A percentile compares a stretch with the other conserved stretches of the same genome.
phyloP scores from a whole-genome alignment of 2,329 filamentous ascomycete species.

The Lomentospora prolificans region DNA sequence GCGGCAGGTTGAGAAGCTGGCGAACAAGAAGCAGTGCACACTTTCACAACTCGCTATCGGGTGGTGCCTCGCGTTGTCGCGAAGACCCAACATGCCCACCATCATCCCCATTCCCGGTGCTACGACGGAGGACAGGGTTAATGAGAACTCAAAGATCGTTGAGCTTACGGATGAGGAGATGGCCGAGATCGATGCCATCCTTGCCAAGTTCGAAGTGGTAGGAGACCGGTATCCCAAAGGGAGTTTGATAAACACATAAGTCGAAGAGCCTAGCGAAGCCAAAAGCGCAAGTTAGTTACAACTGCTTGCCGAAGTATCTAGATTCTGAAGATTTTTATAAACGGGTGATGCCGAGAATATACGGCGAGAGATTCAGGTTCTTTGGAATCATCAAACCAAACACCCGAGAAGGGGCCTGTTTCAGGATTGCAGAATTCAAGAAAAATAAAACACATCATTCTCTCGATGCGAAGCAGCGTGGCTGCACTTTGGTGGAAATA shows the following conservation, averaged over 20 bases:
- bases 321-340: not conserved
- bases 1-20: constrained; percentile 44
- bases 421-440: constrained; percentile 11
- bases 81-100: constrained; percentile 39
- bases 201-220: constrained; percentile 35
- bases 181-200: constrained; percentile 36
- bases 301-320: not conserved
- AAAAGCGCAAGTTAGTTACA: not conserved
- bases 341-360: not conserved
- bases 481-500: too few species aligned
- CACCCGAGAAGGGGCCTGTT: constrained; percentile 1
- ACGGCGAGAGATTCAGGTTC: constrained; percentile 1
- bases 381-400: not conserved
- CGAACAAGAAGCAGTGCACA: constrained; percentile 49
- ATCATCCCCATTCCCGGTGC: constrained; percentile 61
- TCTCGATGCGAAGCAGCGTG: not conserved
- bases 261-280: too few species aligned
- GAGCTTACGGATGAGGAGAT: constrained; percentile 41
- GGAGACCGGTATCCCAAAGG: constrained; percentile 38
- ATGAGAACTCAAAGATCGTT: constrained; percentile 48
- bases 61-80: constrained; percentile 46
- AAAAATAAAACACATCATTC: constrained; percentile 5
- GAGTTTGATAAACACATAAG: constrained; percentile 26
- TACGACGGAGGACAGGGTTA: constrained; percentile 42
- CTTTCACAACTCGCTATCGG: constrained; percentile 55